Percentiles rank a stretch among this genome's conserved stretches.
Evolutionary conservation across 2,329 filamentous ascomycete species (phyloP).

Genomic region (Macrophomina phaseolina): DNA sequence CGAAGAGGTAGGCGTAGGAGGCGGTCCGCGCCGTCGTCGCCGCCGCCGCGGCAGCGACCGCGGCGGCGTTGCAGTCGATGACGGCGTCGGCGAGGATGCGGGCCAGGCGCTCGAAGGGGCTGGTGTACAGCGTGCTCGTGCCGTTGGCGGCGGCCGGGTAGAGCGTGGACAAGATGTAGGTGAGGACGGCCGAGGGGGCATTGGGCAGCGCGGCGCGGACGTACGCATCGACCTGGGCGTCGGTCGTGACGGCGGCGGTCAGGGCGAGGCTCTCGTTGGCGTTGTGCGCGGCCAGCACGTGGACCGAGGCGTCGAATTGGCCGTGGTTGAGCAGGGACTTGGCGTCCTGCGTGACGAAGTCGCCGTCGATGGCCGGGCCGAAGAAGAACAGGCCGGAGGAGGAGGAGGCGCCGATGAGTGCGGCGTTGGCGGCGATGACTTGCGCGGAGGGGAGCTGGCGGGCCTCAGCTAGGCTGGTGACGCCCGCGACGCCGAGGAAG

Average conservation of each 20-base stretch:
- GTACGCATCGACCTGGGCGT: conserved; percentile 34
- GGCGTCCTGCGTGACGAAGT: background rate
- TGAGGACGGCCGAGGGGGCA: conserved; percentile 39
- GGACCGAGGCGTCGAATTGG: conserved; percentile 41
- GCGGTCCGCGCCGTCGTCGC: conserved; percentile 53
- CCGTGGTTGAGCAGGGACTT: background rate
- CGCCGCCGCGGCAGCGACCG: conserved; percentile 56
- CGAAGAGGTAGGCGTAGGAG: conserved; percentile 60
- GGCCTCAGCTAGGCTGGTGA: background rate
- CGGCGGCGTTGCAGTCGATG: conserved; percentile 61
- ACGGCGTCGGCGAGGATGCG: conserved; percentile 51
- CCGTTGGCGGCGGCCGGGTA: conserved; percentile 52
- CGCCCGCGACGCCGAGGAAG: background rate
- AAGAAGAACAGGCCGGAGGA: background rate
- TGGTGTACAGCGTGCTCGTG: conserved; percentile 54
- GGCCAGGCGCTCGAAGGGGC: conserved; percentile 49
- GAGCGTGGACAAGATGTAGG: conserved; percentile 51
- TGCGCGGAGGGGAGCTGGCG: background rate
- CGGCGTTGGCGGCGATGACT: background rate
- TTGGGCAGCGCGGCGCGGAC: conserved; percentile 39
- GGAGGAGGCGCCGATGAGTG: background rate
- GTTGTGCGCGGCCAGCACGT: conserved; percentile 50
- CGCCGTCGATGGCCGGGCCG: conserved; percentile 1
- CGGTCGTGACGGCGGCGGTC: conserved; percentile 31
- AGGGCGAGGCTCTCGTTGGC: conserved; percentile 49